Conservation (phyloP, 805 yeast genomes). For the Crinitomyces ghanaensis region DNA sequence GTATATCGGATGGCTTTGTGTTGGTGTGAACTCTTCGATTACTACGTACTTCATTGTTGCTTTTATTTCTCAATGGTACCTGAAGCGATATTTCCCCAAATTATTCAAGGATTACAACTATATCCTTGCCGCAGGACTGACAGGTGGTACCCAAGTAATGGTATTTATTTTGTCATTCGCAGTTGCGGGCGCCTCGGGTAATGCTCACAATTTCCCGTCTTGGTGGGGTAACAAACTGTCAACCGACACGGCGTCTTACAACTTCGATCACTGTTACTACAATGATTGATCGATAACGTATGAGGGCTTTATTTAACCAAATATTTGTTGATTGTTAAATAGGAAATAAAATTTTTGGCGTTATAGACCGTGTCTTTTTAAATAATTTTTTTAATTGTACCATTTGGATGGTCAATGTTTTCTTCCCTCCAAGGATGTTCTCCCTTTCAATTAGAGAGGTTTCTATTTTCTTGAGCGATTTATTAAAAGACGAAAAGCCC, state of each 20-base stretch:
- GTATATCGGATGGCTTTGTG: conserved; percentile 26
- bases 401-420: too few relatives aligned
- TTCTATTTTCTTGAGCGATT: too few relatives aligned
- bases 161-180: conserved; percentile 26
- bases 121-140: conserved; percentile 36
- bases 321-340: not conserved
- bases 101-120: conserved; percentile 48
- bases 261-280: conserved; percentile 11
- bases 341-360: not conserved
- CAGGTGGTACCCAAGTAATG: conserved; percentile 35
- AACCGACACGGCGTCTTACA: not conserved
- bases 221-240: conserved; percentile 26
- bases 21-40: conserved; percentile 26
- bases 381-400: too few relatives aligned
- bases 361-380: too few relatives aligned
- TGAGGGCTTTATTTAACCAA: not conserved
- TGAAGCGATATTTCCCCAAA: conserved; percentile 31
- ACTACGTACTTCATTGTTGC: conserved; percentile 28
- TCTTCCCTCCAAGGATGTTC: too few relatives aligned
- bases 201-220: conserved; percentile 22
- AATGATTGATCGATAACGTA: conserved; percentile 1
- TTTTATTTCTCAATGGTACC: conserved; percentile 34
- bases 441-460: too few relatives aligned
- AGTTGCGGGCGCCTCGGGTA: conserved; percentile 26
- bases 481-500: too few relatives aligned